Conservation (phyloP, 805 yeast species). For the Pichia scutulata region DNA sequence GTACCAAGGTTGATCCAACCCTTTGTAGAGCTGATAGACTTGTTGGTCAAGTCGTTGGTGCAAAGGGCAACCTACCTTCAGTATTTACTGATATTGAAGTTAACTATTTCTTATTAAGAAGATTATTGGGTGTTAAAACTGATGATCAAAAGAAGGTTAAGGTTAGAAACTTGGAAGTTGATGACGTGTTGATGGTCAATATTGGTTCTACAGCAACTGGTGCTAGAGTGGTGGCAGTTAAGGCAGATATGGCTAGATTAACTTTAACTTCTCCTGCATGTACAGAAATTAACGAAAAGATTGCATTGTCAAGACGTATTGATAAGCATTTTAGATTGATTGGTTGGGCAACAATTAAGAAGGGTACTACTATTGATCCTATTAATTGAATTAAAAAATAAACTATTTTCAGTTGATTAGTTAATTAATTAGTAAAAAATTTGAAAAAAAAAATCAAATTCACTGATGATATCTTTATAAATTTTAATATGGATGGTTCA, state of each 20-base stretch:
- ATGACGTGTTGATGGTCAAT: slow-evolving; percentile 97
- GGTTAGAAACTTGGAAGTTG: slow-evolving; percentile 88
- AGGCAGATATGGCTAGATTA: slow-evolving; percentile 98
- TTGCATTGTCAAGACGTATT: slow-evolving; percentile 96
- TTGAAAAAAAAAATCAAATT: background rate
- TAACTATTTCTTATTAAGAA: slow-evolving; percentile 91
- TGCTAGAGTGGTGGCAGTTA: slow-evolving; percentile 95
- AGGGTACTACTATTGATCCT: slow-evolving; percentile 86
- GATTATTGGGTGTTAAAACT: slow-evolving; percentile 96
- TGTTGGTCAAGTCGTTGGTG: slow-evolving; percentile 98
- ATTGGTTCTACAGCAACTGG: slow-evolving; percentile 99
- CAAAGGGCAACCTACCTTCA: slow-evolving; percentile 91
- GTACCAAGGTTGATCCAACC: slow-evolving; percentile 98
- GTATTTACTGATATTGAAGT: slow-evolving; percentile 96
- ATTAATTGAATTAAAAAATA: slow-evolving; percentile 33
- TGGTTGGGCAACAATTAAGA: slow-evolving; percentile 99
- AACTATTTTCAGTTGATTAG: background rate
- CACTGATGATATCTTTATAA: background rate
- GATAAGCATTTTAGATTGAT: slow-evolving; percentile 99
- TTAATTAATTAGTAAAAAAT: background rate
- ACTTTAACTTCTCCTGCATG: slow-evolving; percentile 97
- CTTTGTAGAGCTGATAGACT: slow-evolving; percentile 98
- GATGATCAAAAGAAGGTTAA: slow-evolving; percentile 96
- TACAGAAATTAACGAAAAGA: slow-evolving; percentile 96
- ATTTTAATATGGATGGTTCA: background rate